A percentile compares a stretch with the other conserved stretches of the same genome.
These are phyloP conservation scores for Casuarina equisetifolia DNA, from an alignment of 306 rosid species.

Conservation along the genomic window DNA sequence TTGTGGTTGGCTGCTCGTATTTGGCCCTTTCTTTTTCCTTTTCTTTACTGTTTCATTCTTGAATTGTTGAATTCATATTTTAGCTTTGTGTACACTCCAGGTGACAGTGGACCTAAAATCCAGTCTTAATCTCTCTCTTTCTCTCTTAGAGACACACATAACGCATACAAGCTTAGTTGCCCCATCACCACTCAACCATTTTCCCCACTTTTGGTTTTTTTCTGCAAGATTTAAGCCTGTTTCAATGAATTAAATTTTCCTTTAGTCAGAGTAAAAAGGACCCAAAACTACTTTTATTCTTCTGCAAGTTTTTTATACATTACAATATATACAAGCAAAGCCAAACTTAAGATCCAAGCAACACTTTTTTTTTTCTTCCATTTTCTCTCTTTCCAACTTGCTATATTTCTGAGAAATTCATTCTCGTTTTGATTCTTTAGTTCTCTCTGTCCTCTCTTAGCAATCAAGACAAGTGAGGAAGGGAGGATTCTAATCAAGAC, in stretches of 20 bases:
- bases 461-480: constrained; percentile 23
- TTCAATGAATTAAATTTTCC: constrained; percentile 32
- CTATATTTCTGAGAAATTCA: constrained; percentile 33
- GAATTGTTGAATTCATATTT: constrained; percentile 29
- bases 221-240: constrained; percentile 18
- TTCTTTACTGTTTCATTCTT: not conserved
- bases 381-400: constrained; percentile 31
- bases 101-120: constrained; percentile 68
- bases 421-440: constrained; percentile 33
- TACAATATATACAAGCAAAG: constrained; percentile 26
- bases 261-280: constrained; percentile 42
- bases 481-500: constrained; percentile 25
- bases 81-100: constrained; percentile 68
- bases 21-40: constrained; percentile 20
- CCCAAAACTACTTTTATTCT: constrained; percentile 47
- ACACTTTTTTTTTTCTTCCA: constrained; percentile 7
- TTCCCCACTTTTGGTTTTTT: constrained; percentile 22
- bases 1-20: constrained; percentile 49
- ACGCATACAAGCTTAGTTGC: constrained; percentile 50
- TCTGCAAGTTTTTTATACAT: constrained; percentile 50
- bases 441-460: constrained; percentile 18
- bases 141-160: not conserved
- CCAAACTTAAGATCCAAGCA: constrained; percentile 74
- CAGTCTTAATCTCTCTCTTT: constrained; percentile 20
- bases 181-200: constrained; percentile 60